phyloP scores from a whole-genome alignment of 371 early-diverging fungal species.

The Funneliformis caledonium region DNA sequence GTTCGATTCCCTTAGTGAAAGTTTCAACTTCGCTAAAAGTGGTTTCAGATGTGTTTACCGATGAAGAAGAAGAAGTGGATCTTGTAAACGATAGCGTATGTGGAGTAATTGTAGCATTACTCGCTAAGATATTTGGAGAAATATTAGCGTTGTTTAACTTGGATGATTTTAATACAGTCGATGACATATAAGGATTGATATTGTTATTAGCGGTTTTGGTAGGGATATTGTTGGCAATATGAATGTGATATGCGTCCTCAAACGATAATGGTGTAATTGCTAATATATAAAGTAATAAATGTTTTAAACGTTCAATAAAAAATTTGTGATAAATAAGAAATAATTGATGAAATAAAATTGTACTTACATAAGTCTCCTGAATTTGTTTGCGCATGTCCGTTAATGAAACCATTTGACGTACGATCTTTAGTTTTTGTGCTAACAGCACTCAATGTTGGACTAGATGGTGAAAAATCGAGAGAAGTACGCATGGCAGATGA shows the following conservation, averaged over 20 bases:
- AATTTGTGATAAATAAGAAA: too few relatives aligned
- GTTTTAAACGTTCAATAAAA: background rate
- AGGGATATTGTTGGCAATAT: slow-evolving; percentile 7
- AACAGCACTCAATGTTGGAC: background rate
- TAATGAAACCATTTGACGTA: background rate
- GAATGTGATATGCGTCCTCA: slow-evolving; percentile 37
- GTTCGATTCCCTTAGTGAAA: background rate
- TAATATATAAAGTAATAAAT: background rate
- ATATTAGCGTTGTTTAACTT: background rate
- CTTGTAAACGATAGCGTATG: background rate
- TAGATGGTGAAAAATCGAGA: slow-evolving; percentile 27
- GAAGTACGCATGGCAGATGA: slow-evolving; percentile 26
- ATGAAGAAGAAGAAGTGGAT: slow-evolving; percentile 20
- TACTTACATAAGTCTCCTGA: background rate
- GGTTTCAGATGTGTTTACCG: slow-evolving; percentile 10
- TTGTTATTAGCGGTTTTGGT: background rate
- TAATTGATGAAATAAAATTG: background rate
- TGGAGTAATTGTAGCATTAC: background rate
- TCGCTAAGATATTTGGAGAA: background rate
- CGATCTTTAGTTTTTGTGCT: slow-evolving; percentile 12
- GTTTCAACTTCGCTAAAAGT: slow-evolving; percentile 17
- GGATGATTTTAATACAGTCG: background rate
- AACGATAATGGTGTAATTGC: slow-evolving; percentile 29
- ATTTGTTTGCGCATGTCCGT: background rate
- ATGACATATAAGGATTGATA: background rate